Evolutionary conservation across 495 filamentous ascomycete genomes (phyloP).

Genomic region (Tetracladium marchalianum): DNA sequence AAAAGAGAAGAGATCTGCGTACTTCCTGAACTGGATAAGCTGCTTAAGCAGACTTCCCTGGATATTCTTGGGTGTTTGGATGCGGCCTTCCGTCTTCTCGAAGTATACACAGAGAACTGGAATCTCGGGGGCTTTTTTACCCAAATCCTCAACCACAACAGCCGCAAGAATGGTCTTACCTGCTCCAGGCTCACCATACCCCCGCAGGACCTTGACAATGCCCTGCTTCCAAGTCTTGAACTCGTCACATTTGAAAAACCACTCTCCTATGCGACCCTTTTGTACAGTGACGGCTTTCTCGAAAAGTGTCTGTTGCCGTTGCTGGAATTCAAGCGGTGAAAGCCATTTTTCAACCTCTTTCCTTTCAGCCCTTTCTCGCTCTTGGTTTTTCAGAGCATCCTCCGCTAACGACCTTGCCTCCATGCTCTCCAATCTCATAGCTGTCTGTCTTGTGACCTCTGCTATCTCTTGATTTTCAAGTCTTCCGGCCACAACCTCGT

Average conservation of each 20-base stretch:
- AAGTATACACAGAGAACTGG: conserved; percentile 22
- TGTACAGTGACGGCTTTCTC: not conserved
- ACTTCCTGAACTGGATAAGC: conserved; percentile 13
- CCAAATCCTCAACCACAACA: conserved; percentile 14
- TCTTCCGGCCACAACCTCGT: not conserved
- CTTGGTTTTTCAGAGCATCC: not conserved
- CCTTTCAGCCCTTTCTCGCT: conserved; percentile 1
- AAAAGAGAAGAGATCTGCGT: no score
- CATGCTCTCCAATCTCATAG: no score
- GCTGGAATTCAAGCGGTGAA: conserved; percentile 10
- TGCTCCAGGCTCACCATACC: conserved; percentile 17
- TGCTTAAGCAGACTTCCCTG: conserved; percentile 22
- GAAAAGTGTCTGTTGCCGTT: conserved; percentile 8
- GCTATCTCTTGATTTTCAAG: not conserved
- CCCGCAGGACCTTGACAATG: conserved; percentile 10
- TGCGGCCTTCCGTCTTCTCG: conserved; percentile 15
- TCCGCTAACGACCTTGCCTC: no score
- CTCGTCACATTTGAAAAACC: conserved; percentile 11
- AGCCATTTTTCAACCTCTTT: conserved; percentile 12
- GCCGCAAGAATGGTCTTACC: conserved; percentile 21
- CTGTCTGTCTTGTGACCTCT: no score
- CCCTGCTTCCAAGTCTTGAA: conserved; percentile 17
- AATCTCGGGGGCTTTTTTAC: not conserved
- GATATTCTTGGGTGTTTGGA: conserved; percentile 15
- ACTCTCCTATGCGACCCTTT: conserved; percentile 1